Evolutionary conservation across 768 basidiomycete species (phyloP).

Genomic region (Pseudohyphozyma bogoriensis): DNA sequence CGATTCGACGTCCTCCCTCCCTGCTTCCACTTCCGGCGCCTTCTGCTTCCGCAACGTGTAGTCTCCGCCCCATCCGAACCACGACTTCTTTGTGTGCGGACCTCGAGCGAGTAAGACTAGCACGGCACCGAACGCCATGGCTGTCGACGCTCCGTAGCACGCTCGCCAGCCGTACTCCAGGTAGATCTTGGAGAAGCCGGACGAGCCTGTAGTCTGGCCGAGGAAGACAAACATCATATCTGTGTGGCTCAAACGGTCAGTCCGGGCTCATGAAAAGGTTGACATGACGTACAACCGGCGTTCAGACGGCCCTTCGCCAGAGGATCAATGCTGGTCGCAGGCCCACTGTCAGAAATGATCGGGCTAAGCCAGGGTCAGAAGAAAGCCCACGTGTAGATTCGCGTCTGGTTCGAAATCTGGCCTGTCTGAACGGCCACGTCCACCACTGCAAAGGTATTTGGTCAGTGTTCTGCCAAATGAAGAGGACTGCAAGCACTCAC

Average conservation of each 20-base stretch:
- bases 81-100: not conserved
- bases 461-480: not conserved
- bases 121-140: not conserved
- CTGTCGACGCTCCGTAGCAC: not conserved
- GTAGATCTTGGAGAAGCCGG: slow-evolving; percentile 9
- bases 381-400: not conserved
- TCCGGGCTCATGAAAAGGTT: not conserved
- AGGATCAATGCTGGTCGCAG: not conserved
- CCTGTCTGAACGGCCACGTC: not conserved
- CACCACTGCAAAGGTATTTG: no score
- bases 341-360: no score
- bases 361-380: no score
- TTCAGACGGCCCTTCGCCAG: not conserved
- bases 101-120: not conserved
- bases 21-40: no score
- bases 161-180: slow-evolving; percentile 1
- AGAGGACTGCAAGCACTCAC: not conserved
- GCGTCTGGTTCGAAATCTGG: not conserved
- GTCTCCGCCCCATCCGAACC: not conserved
- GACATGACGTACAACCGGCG: not conserved
- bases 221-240: not conserved
- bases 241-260: not conserved
- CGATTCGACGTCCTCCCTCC: no score
- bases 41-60: not conserved
- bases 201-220: slow-evolving; percentile 9